A percentile compares a stretch with the other conserved stretches of the same genome.
These are phyloP conservation scores for Leucocoprinus birnbaumii DNA, from an alignment of 768 basidiomycete species.

Conservation along the genomic window DNA sequence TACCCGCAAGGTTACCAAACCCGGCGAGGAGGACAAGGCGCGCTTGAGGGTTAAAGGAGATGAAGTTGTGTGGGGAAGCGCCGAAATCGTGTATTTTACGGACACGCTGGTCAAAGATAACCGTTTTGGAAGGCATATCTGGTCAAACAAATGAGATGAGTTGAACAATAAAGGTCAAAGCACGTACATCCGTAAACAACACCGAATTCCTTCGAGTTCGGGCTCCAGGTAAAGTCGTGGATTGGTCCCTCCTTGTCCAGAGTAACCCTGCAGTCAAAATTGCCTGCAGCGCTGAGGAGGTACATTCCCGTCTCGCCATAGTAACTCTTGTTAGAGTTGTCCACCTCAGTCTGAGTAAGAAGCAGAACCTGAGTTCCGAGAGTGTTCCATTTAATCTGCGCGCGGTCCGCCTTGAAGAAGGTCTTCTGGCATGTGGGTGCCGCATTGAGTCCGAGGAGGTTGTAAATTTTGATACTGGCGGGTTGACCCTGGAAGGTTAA, in stretches of 20 bases:
- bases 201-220: slow-evolving; percentile 94
- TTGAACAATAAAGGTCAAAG: slow-evolving; percentile 3
- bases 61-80: slow-evolving; percentile 84
- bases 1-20: slow-evolving; percentile 95
- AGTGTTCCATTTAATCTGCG: slow-evolving; percentile 94
- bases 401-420: slow-evolving; percentile 94
- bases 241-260: slow-evolving; percentile 97
- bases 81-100: slow-evolving; percentile 90
- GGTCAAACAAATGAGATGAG: background rate
- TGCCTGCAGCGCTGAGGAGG: slow-evolving; percentile 86
- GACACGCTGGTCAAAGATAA: slow-evolving; percentile 90
- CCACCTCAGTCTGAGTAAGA: slow-evolving; percentile 94
- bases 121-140: slow-evolving; percentile 96
- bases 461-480: slow-evolving; percentile 82
- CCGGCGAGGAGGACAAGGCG: slow-evolving; percentile 87
- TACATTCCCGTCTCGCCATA: slow-evolving; percentile 98
- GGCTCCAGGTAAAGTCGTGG: slow-evolving; percentile 95
- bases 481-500: slow-evolving; percentile 65
- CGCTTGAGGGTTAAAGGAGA: slow-evolving; percentile 93
- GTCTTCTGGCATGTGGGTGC: slow-evolving; percentile 82
- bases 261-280: slow-evolving; percentile 87
- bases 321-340: slow-evolving; percentile 95
- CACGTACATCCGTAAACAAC: slow-evolving; percentile 94
- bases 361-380: slow-evolving; percentile 91
- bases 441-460: slow-evolving; percentile 56